These are phyloP conservation scores for Acacia melanoxylon DNA, from an alignment of 306 rosid genomes.

Conservation along the genomic window DNA sequence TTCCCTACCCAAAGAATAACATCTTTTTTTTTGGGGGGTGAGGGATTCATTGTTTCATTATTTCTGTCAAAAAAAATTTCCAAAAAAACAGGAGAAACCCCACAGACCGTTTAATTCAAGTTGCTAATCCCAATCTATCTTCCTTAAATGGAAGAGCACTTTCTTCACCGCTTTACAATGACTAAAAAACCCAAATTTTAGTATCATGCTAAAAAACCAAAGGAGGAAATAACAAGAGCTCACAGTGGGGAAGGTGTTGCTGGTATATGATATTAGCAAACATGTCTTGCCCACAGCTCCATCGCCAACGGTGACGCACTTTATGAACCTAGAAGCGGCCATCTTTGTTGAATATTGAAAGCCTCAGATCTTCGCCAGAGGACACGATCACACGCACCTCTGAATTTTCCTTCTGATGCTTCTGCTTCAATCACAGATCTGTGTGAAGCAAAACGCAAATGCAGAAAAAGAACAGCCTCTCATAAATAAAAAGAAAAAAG, in stretches of 20 bases:
- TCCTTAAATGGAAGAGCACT: neutral
- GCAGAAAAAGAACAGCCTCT: conserved; percentile 10
- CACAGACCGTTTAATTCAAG: neutral
- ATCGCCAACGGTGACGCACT: conserved; percentile 98
- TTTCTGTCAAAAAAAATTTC: neutral
- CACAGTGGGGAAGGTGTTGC: conserved; percentile 99
- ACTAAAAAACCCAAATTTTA: conserved; percentile 1
- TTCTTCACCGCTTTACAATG: conserved; percentile 3
- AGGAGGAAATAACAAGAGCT: conserved; percentile 16
- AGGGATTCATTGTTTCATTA: neutral
- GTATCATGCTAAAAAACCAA: neutral
- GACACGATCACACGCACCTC: conserved; percentile 45
- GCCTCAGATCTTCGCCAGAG: conserved; percentile 95
- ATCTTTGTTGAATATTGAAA: conserved; percentile 42
- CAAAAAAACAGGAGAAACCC: neutral
- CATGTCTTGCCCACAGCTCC: conserved; percentile 99
- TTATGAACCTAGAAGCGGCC: conserved; percentile 99
- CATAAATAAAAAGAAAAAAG: conserved; percentile 21
- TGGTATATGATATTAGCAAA: conserved; percentile 97
- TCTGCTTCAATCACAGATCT: conserved; percentile 56
- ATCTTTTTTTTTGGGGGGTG: neutral
- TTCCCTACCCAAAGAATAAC: neutral
- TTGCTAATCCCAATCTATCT: neutral
- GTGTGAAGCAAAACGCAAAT: conserved; percentile 25
- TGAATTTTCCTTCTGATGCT: conserved; percentile 39